These are phyloP conservation scores for Entomortierella beljakovae DNA, from an alignment of 192 early-diverging fungal genomes.

Conservation along the genomic window DNA sequence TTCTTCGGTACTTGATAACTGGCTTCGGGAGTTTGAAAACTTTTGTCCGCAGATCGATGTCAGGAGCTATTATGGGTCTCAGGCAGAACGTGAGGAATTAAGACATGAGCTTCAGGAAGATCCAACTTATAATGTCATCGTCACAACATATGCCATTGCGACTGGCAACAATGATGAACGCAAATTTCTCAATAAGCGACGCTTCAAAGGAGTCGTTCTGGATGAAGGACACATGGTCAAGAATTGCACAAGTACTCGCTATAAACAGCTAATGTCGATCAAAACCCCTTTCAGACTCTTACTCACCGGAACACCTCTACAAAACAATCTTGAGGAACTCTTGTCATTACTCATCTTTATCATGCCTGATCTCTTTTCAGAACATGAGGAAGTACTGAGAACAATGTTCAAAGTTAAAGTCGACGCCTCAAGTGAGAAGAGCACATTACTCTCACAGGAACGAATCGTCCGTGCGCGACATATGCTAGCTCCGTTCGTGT, in stretches of 20 bases:
- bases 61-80: conserved; percentile 70
- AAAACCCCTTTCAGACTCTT: conserved; percentile 71
- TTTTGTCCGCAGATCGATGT: conserved; percentile 73
- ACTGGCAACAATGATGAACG: conserved; percentile 78
- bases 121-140: conserved; percentile 68
- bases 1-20: conserved; percentile 91
- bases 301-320: conserved; percentile 87
- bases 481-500: conserved; percentile 90
- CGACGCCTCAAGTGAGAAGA: conserved; percentile 39
- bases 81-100: conserved; percentile 64
- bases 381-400: conserved; percentile 62
- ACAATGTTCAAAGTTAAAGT: conserved; percentile 74
- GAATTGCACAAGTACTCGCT: conserved; percentile 83
- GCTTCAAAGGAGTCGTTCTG: conserved; percentile 78
- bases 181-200: conserved; percentile 72
- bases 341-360: conserved; percentile 88
- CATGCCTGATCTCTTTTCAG: conserved; percentile 80
- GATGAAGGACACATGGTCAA: conserved; percentile 96
- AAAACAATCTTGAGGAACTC: conserved; percentile 93
- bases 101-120: conserved; percentile 65
- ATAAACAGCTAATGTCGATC: conserved; percentile 78
- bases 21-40: conserved; percentile 86
- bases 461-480: conserved; percentile 82
- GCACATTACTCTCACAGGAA: conserved; percentile 61
- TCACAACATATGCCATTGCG: conserved; percentile 88